Evolutionary conservation across 768 basidiomycete species (phyloP).

Genomic region (Lyophyllum semitale): DNA sequence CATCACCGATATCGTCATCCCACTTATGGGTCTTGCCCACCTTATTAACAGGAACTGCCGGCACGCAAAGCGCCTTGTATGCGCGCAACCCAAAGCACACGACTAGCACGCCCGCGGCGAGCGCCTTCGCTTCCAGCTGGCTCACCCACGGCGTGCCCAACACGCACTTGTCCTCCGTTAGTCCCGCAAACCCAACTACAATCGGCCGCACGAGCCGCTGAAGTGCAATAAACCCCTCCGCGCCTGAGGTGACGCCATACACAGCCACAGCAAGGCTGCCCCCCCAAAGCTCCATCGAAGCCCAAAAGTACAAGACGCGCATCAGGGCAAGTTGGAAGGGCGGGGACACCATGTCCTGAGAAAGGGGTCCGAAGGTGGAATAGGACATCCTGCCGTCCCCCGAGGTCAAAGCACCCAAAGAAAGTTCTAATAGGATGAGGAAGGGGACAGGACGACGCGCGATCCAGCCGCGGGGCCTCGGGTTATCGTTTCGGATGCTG

Average conservation of each 20-base stretch:
- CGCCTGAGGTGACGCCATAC: slow-evolving; percentile 10
- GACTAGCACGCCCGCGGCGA: slow-evolving; percentile 31
- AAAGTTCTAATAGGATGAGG: no score
- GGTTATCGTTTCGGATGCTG: no score
- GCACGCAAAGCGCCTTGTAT: slow-evolving; percentile 11
- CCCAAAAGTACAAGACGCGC: no score
- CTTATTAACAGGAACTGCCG: background rate
- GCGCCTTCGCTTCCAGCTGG: slow-evolving; percentile 30
- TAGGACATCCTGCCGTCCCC: no score
- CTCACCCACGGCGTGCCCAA: slow-evolving; percentile 6
- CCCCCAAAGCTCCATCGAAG: slow-evolving; percentile 58
- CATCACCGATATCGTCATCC: no score
- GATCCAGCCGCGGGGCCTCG: no score
- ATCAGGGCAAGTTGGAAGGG: no score
- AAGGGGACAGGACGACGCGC: slow-evolving; percentile 30
- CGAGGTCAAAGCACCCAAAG: no score
- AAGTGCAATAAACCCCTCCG: slow-evolving; percentile 6
- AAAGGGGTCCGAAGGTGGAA: slow-evolving; percentile 42
- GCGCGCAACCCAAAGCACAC: slow-evolving; percentile 37
- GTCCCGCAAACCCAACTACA: background rate
- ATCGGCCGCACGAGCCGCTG: slow-evolving; percentile 12
- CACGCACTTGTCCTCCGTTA: background rate
- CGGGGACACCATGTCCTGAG: no score
- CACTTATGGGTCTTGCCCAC: background rate
- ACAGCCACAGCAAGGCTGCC: slow-evolving; percentile 42